phyloP scores from a whole-genome alignment of 2,329 filamentous ascomycete species.

The Aspergillus pseudoviridinutans region DNA sequence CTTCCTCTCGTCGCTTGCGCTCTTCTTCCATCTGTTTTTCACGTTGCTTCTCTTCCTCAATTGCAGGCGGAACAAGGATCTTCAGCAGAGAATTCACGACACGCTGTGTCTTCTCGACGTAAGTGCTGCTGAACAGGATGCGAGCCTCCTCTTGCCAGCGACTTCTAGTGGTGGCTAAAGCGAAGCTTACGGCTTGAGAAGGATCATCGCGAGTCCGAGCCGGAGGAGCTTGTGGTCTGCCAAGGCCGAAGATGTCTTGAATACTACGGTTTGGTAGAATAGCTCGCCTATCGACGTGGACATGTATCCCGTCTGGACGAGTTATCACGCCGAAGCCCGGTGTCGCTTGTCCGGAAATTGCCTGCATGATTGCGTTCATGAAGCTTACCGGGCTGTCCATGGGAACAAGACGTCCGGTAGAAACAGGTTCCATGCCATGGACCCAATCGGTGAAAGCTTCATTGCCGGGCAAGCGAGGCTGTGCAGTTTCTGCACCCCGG shows the following conservation, averaged over 20 bases:
- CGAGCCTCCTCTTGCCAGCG: constrained; percentile 89
- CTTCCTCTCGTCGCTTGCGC: constrained; percentile 56
- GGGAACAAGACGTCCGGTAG: constrained; percentile 42
- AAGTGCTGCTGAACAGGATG: constrained; percentile 70
- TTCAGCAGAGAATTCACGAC: constrained; percentile 67
- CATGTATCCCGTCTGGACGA: constrained; percentile 50
- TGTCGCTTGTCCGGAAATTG: constrained; percentile 45
- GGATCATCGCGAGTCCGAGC: constrained; percentile 45
- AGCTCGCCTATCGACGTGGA: constrained; percentile 51
- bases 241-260: constrained; percentile 44
- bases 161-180: constrained; percentile 63
- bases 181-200: constrained; percentile 72
- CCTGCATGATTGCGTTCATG: constrained; percentile 56
- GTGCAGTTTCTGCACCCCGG: constrained; percentile 29
- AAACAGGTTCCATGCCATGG: constrained; percentile 47
- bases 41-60: constrained; percentile 71
- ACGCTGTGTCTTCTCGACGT: constrained; percentile 65
- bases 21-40: constrained; percentile 58
- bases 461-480: constrained; percentile 31
- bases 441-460: constrained; percentile 52
- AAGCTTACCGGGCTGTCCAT: constrained; percentile 53
- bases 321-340: constrained; percentile 42
- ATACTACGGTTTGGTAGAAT: constrained; percentile 49
- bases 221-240: constrained; percentile 26
- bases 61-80: constrained; percentile 74